Percentiles rank a stretch among this genome's conserved stretches.
Evolutionary conservation across 1,284 basidiomycete genomes (phyloP).

Genomic region (Ceratobasidium sp.): DNA sequence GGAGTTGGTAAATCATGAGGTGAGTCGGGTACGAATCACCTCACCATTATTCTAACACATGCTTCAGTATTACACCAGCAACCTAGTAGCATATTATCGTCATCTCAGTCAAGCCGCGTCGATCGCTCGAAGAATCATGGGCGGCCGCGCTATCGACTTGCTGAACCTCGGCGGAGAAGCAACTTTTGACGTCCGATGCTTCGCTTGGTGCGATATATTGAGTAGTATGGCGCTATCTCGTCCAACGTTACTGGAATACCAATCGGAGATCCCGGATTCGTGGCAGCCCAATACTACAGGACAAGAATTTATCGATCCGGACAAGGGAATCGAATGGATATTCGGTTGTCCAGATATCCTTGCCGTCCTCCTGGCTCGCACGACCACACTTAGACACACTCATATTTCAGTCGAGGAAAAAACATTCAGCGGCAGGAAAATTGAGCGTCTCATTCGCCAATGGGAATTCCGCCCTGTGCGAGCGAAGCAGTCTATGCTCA

Average conservation of each 20-base stretch:
- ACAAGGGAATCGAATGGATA: slow-evolving; percentile 17
- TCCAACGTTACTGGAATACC: slow-evolving; percentile 4
- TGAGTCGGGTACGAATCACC: neutral
- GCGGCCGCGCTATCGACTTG: neutral
- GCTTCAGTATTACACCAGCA: neutral
- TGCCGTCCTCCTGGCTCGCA: neutral
- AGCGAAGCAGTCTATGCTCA: neutral
- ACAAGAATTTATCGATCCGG: neutral
- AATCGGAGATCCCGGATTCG: neutral
- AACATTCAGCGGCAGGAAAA: neutral
- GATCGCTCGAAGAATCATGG: slow-evolving; percentile 1
- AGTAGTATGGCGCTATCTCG: slow-evolving; percentile 8
- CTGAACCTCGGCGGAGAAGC: slow-evolving; percentile 10
- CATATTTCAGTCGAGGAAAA: neutral
- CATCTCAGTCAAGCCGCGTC: slow-evolving; percentile 4
- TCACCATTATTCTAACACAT: neutral
- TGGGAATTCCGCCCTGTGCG: slow-evolving; percentile 8
- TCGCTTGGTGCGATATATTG: slow-evolving; percentile 29
- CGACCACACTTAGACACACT: neutral
- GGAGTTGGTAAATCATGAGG: neutral
- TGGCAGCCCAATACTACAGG: neutral
- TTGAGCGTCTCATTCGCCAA: neutral
- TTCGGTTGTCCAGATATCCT: slow-evolving; percentile 17
- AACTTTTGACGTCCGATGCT: slow-evolving; percentile 1
- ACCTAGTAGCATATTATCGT: neutral